Evolutionary conservation across 768 basidiomycete genomes (phyloP), one percentile per base, ranked within the genome.

Genomic region (Suillus brevipes): DNA sequence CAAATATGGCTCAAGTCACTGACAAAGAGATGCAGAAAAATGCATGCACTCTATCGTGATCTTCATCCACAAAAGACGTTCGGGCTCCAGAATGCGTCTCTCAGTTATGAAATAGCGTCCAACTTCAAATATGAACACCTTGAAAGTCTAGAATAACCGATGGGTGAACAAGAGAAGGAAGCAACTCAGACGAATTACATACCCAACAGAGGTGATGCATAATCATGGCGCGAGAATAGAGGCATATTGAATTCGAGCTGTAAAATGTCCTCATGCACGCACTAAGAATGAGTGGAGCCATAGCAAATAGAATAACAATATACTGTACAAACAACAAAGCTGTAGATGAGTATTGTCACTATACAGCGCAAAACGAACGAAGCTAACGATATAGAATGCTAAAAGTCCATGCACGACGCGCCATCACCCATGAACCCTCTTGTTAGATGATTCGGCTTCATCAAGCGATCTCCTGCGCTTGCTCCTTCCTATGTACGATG

Each of bases 381-480:
- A 40, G 40, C 10, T 7, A 31, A 59, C 38, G 25, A 31, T 12
- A 42, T 28, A 42, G 16, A 28, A 50, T 10, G 50, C 16, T 18
- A 18, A 4, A 28, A 28, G 8, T 38, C 8, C 50, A 13, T 18
- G 40, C 66, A 52, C 60, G 12, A 59, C 59, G 65, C 62, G 57
- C 67, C 58, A 61, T 25, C 23, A 42, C 60, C 64, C 42, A 34
- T 71, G 70, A 2, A 59, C 56, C 65, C 75, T 69, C 55, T 75
- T 76, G 5, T 66, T 18, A 63, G 70, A 66, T 7, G 68, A 69
- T 4, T 75, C 75, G 12, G 55, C 67, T 2, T 75, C 75, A 40
- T 72, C 73, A 14, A 58, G 37, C 8, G 75, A 76, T 2, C 72
- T 75, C 23, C 64, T 63, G 23, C 75, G 76, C 59, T 78, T 76